Evolutionary conservation across 2,329 filamentous ascomycete genomes (phyloP), one percentile per base, ranked within the genome.

Genomic region (Colletotrichum musicola): DNA sequence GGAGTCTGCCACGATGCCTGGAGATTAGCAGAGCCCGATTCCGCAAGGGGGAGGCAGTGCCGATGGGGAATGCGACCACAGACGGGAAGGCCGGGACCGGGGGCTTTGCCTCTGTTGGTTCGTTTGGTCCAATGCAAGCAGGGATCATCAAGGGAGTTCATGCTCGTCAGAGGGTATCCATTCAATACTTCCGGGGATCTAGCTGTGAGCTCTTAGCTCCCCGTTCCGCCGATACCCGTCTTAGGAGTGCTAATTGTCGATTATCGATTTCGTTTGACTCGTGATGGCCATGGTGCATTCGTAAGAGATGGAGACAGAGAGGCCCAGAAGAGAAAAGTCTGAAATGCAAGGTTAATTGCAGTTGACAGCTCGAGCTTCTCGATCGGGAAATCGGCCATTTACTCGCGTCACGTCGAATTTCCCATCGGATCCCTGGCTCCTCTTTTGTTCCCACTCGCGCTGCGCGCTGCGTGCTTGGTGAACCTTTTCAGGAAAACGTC

Each of bases 1-100:
- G 22, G 22, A 25, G 22, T n/a, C 35, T 25, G 42, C 10, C 30
- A 35, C 30, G 47, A 62, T 14, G 53, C 46, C 22, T 54, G 59
- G 38, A 40, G 35, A 62, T 53, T 42, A 20, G 35, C 12, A 44
- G 46, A 51, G 18, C 57, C 40, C n/a, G 49, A 59, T 59, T 12
- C 61, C 61, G 47, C 22, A 55, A 55, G 27, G 6, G 60, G 61
- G 54, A 60, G 65, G 61, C 54, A 55, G 47, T 68, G 65, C 55
- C 54, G 61, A 59, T 54, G n/a, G 22, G 53, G 12, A 42, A 57
- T 63, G 59, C 59, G 25, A 63, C 64, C 13, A 14, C 57, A 38
- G 58, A 53, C 64, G 38, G 46, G 59, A 53, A 18, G 58, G 53
- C 64, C 22, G 51, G 58, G 64, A 27, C 50, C 44, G 56, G 58